Conservation (phyloP, 2,329 filamentous ascomycete species). For the Penicillium sp. region DNA sequence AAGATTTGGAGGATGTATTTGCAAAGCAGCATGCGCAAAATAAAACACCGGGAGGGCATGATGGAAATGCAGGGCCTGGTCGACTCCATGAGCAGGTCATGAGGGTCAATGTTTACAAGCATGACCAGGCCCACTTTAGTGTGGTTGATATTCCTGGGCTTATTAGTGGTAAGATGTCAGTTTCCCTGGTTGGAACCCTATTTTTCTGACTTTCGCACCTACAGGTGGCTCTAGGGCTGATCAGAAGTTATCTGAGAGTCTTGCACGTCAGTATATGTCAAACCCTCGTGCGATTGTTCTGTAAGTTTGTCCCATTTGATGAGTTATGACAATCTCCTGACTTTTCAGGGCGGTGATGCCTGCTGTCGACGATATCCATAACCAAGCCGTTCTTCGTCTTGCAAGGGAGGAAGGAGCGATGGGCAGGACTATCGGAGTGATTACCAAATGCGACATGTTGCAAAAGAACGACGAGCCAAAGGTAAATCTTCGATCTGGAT, state of each 20-base stretch:
- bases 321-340: not conserved
- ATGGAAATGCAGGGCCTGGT: not conserved
- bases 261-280: not conserved
- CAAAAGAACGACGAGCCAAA: not conserved
- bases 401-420: not conserved
- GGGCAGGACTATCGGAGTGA: not conserved
- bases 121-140: not conserved
- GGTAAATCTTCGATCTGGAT: not conserved
- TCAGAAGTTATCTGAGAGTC: not conserved
- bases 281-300: not conserved
- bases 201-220: not conserved
- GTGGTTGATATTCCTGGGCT: not conserved
- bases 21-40: not conserved
- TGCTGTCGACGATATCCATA: not conserved
- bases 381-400: not conserved
- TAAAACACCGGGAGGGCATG: not conserved
- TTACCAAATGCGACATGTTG: not conserved
- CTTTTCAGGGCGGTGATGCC: not conserved
- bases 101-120: not conserved
- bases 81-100: not conserved
- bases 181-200: not conserved
- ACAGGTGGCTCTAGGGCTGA: not conserved
- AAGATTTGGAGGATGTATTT: not conserved
- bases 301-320: not conserved
- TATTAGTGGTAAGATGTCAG: not conserved